Evolutionary conservation across 345 rosid species (phyloP).

Genomic region (Mallotus nudiflorus): DNA sequence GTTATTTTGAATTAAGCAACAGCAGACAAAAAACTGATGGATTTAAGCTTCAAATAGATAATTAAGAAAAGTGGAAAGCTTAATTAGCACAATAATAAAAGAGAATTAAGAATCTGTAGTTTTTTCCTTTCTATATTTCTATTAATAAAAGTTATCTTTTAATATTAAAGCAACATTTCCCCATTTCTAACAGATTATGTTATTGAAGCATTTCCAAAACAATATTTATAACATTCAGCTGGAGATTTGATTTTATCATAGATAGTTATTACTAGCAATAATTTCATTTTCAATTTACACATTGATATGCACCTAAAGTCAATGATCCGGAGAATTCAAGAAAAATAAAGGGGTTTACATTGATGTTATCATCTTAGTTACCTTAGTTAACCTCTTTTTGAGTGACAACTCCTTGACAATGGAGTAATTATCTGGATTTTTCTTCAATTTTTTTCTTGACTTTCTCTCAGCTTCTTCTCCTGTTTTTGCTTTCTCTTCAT

Average conservation of each 20-base stretch:
- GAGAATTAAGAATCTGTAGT: too few relatives aligned
- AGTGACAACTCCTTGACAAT: conserved; percentile 40
- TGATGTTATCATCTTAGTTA: conserved; percentile 21
- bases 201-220: neutral
- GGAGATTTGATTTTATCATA: neutral
- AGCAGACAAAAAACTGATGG: neutral
- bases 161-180: neutral
- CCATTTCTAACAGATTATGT: neutral
- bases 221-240: neutral
- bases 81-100: neutral
- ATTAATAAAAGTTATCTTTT: too few relatives aligned
- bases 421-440: conserved; percentile 26
- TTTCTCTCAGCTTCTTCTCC: conserved; percentile 37
- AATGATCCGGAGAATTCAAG: neutral
- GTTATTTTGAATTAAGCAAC: neutral
- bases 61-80: neutral
- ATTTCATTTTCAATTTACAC: neutral
- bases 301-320: neutral
- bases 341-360: neutral
- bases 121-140: neutral
- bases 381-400: conserved; percentile 60
- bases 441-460: conserved; percentile 26
- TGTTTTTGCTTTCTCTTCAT: conserved; percentile 39
- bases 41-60: neutral
- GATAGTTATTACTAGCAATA: neutral